phyloP scores from a whole-genome alignment of 305 asterid species.

The Solanum hybrid region DNA sequence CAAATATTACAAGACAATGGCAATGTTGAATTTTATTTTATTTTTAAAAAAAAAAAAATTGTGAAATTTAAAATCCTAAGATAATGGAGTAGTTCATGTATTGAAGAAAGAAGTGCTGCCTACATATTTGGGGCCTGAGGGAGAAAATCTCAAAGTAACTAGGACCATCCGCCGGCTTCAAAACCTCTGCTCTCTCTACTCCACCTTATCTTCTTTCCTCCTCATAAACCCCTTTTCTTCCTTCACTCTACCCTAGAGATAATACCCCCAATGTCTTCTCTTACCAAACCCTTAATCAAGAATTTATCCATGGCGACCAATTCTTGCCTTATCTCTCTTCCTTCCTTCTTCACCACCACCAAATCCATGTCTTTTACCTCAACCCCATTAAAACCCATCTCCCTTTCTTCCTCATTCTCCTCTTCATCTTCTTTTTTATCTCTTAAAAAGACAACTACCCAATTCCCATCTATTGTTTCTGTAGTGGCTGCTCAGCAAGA shows the following conservation, averaged over 20 bases:
- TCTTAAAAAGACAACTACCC: constrained; percentile 11
- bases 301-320: constrained; percentile 30
- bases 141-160: not conserved
- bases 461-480: constrained; percentile 25
- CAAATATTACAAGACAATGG: not conserved
- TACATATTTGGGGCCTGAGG: not conserved
- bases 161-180: constrained; percentile 4
- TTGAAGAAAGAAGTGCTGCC: not conserved
- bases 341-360: constrained; percentile 13
- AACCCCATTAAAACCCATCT: constrained; percentile 23
- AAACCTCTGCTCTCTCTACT: not conserved
- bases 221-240: no score
- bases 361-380: constrained; percentile 11
- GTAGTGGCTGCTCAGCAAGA: constrained; percentile 43
- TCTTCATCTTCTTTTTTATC: not conserved
- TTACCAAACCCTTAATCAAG: constrained; percentile 18
- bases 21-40: no score
- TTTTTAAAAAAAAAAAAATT: no score
- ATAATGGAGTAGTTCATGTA: not conserved
- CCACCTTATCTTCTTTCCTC: not conserved
- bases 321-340: constrained; percentile 24
- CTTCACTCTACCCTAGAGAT: not conserved
- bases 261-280: constrained; percentile 16
- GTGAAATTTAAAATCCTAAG: not conserved
- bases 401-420: constrained; percentile 21